A percentile compares a stretch with the other conserved stretches of the same genome.
phyloP scores from a whole-genome alignment of 148 eudicot genomes.

The Mesembryanthemum crystallinum region DNA sequence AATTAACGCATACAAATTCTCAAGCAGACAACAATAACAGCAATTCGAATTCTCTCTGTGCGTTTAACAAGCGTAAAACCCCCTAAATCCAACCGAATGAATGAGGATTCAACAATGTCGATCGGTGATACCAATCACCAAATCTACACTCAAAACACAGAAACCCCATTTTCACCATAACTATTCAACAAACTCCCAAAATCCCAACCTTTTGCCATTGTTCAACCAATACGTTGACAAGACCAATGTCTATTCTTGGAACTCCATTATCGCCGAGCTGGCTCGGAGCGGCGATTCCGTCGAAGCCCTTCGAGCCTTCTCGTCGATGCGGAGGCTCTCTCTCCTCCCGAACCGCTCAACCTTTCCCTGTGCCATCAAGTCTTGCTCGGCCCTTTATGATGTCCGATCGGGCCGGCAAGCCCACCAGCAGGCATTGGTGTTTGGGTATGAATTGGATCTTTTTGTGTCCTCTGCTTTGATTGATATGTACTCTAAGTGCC shows the following conservation, averaged over 20 bases:
- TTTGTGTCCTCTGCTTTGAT: conserved; percentile 60
- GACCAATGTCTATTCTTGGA: conserved; percentile 55
- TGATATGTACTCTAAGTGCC: conserved; percentile 71
- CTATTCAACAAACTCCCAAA: conserved; percentile 16
- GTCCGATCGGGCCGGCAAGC: conserved; percentile 52
- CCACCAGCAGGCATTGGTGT: conserved; percentile 62
- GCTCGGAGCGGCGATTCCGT: conserved; percentile 60
- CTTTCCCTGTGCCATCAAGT: conserved; percentile 66
- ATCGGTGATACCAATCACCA: background rate
- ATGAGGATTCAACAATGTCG: conserved; percentile 38
- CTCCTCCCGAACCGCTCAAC: conserved; percentile 58
- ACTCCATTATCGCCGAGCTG: conserved; percentile 68
- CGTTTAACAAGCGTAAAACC: background rate
- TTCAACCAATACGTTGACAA: conserved; percentile 60
- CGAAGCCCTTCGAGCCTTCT: conserved; percentile 66
- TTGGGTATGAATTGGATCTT: conserved; percentile 49
- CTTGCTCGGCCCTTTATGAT: conserved; percentile 52
- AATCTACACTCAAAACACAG: background rate
- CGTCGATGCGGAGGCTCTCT: conserved; percentile 47
- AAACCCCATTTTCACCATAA: background rate
- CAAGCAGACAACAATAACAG: no score
- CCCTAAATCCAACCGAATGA: conserved; percentile 20
- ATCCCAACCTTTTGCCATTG: conserved; percentile 32
- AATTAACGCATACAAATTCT: no score
- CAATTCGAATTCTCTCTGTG: no score